Evolutionary conservation across 2,329 filamentous ascomycete species (phyloP).

Genomic region (Ascochyta rabiei): DNA sequence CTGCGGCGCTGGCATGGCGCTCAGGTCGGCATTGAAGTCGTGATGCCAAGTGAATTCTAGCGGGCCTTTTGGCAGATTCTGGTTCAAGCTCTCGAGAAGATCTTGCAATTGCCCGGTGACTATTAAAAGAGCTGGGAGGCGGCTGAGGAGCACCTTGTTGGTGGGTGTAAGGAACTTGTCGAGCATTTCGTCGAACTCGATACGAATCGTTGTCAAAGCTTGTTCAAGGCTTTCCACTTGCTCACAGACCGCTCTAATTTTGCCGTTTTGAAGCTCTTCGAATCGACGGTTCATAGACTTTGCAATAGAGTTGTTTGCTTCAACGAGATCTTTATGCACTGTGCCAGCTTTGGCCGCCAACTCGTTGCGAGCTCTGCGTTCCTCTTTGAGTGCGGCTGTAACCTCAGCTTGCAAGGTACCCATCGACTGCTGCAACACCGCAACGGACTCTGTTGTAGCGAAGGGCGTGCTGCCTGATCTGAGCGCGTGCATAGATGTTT

Average conservation of each 20-base stretch:
- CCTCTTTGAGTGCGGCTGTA: background rate
- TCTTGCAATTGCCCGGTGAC: conserved; percentile 14
- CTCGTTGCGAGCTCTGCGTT: conserved; percentile 1
- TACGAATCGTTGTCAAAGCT: background rate
- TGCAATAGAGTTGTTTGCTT: background rate
- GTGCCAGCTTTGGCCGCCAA: background rate
- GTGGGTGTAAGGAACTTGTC: conserved; percentile 8
- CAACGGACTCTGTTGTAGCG: background rate
- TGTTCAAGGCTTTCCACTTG: background rate
- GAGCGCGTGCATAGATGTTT: conserved; percentile 3
- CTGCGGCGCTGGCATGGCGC: background rate
- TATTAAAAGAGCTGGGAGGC: conserved; percentile 1
- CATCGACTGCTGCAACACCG: background rate
- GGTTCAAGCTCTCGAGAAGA: conserved; percentile 16
- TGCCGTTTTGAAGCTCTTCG: background rate
- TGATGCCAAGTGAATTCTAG: background rate
- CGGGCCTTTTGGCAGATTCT: conserved; percentile 11
- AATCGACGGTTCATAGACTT: background rate
- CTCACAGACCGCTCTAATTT: background rate
- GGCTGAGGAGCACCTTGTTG: conserved; percentile 9
- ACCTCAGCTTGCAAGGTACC: background rate
- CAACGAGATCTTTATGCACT: conserved; percentile 3
- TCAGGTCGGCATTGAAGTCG: background rate
- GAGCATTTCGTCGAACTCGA: conserved; percentile 11
- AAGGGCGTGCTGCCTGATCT: conserved; percentile 1